Evolutionary conservation across 2,329 filamentous ascomycete species (phyloP).

Genomic region (Pseudocercospora fijiensis): DNA sequence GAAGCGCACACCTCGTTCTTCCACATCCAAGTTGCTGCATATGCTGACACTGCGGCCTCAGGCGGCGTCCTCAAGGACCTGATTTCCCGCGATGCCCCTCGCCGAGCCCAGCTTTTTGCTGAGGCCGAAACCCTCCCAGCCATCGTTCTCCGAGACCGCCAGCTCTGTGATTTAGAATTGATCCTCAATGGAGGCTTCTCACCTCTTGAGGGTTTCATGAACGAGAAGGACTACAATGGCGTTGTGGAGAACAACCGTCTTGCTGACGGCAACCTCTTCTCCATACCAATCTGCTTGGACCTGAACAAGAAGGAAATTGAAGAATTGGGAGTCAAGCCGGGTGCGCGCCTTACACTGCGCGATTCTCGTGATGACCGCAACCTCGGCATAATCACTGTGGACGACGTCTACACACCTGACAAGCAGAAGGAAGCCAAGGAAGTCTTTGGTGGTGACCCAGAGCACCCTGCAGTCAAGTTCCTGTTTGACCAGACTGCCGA

Average conservation of each 20-base stretch:
- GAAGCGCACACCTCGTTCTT: neutral
- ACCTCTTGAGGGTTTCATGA: slow-evolving; percentile 97
- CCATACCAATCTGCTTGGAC: slow-evolving; percentile 95
- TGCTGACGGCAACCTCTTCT: slow-evolving; percentile 84
- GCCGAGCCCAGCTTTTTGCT: slow-evolving; percentile 71
- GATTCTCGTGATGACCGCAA: slow-evolving; percentile 97
- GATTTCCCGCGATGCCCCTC: slow-evolving; percentile 84
- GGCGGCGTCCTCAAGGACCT: slow-evolving; percentile 98
- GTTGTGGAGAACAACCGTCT: slow-evolving; percentile 89
- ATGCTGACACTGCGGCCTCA: slow-evolving; percentile 31
- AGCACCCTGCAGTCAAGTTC: slow-evolving; percentile 87
- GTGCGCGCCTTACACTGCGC: slow-evolving; percentile 80
- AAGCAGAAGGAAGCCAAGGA: slow-evolving; percentile 89
- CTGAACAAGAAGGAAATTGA: slow-evolving; percentile 73
- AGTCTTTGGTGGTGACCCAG: slow-evolving; percentile 89
- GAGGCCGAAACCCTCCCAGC: slow-evolving; percentile 88
- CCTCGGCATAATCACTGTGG: slow-evolving; percentile 90
- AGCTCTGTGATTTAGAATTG: slow-evolving; percentile 95
- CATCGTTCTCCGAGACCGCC: slow-evolving; percentile 82
- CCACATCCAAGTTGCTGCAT: neutral
- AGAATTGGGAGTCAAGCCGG: slow-evolving; percentile 71
- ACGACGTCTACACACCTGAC: slow-evolving; percentile 93
- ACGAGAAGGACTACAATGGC: slow-evolving; percentile 91
- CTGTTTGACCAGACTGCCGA: slow-evolving; percentile 78
- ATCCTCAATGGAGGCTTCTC: slow-evolving; percentile 98